Base-by-base conservation (phyloP, 257 asterid species). In the Solanum dulcamara region DNA sequence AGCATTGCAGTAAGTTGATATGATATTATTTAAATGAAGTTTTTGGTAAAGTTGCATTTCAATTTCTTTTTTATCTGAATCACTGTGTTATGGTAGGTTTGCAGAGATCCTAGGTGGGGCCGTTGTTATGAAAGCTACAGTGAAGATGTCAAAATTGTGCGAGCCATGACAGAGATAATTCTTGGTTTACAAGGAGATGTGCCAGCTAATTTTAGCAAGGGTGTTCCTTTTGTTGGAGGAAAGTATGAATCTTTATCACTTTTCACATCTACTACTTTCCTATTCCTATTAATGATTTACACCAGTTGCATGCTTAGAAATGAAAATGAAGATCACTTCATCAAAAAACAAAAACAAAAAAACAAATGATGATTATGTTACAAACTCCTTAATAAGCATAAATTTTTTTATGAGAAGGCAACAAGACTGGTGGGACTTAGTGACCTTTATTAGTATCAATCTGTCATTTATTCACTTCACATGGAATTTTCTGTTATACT, bases 101-200 rank as follows among this genome's bases (percentile, higher is more conserved):
- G 87, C 33, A 74, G 84, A 28, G 87, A 85, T 79, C 87, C 87
- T 10, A 85, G 84, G 42, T 87, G 90, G 91, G 91, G 90, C 5
- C 68, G 91, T n/a, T 89, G 91, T 67, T 87, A 83, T 10, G 91
- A 89, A 87, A 89, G 91, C 85, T 89, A 70, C 30, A 89, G 90
- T 14, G 91, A 89, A 30, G 90, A 87, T 83, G 83, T 53, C 15
- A 71, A n/a, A 4, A 80, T n/a, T n/a, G n/a, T n/a, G n/a, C n/a
- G n/a, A n/a, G n/a, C n/a, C n/a, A n/a, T n/a, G n/a, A n/a, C n/a
- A n/a, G n/a, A n/a, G n/a, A n/a, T n/a, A n/a, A n/a, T n/a, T n/a
- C n/a, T n/a, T n/a, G n/a, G n/a, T n/a, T n/a, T n/a, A n/a, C n/a
- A n/a, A n/a, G n/a, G n/a, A n/a, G n/a, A n/a, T n/a, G n/a, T n/a